phyloP scores from a whole-genome alignment of 495 filamentous ascomycete species.

The Immersiella caudata region DNA sequence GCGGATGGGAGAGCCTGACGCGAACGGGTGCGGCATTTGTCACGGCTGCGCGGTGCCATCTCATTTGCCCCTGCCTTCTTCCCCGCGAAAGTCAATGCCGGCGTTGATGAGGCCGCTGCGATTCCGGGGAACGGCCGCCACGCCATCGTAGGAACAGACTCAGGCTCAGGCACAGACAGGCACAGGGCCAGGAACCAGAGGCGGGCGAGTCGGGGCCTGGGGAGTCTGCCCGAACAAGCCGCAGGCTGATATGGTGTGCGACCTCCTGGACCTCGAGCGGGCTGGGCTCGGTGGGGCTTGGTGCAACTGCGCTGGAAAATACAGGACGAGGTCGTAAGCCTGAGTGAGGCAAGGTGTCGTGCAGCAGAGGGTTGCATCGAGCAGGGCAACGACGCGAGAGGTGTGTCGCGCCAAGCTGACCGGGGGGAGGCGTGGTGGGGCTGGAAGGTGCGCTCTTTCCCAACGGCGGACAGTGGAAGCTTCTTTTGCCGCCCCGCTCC shows the following conservation, averaged over 20 bases:
- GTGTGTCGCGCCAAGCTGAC: slow-evolving; percentile 28
- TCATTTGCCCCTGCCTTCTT: slow-evolving; percentile 23
- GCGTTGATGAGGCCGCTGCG: slow-evolving; percentile 11
- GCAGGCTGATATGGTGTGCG: slow-evolving; percentile 52
- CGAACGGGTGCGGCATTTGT: slow-evolving; percentile 33
- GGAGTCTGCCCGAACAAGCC: slow-evolving; percentile 54
- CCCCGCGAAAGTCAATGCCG: slow-evolving; percentile 35
- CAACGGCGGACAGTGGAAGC: slow-evolving; percentile 30
- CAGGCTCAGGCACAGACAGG: slow-evolving; percentile 8
- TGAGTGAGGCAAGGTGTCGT: slow-evolving; percentile 34
- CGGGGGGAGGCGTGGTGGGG: slow-evolving; percentile 15
- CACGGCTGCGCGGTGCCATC: slow-evolving; percentile 28
- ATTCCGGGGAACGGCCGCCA: slow-evolving; percentile 27
- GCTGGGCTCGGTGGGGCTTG: slow-evolving; percentile 33
- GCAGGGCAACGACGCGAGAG: slow-evolving; percentile 27
- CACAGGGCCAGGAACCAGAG: slow-evolving; percentile 8
- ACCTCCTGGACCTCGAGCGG: slow-evolving; percentile 27
- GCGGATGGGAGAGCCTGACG: slow-evolving; percentile 13
- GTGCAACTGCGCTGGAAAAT: slow-evolving; percentile 33
- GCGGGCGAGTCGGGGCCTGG: slow-evolving; percentile 28
- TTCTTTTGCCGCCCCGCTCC: slow-evolving; percentile 26
- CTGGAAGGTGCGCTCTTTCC: slow-evolving; percentile 27
- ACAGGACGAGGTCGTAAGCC: slow-evolving; percentile 30
- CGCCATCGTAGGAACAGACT: slow-evolving; percentile 25
- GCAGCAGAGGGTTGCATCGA: slow-evolving; percentile 37